Conservation (phyloP, 1,284 basidiomycete genomes). For the Malassezia dermatis region DNA sequence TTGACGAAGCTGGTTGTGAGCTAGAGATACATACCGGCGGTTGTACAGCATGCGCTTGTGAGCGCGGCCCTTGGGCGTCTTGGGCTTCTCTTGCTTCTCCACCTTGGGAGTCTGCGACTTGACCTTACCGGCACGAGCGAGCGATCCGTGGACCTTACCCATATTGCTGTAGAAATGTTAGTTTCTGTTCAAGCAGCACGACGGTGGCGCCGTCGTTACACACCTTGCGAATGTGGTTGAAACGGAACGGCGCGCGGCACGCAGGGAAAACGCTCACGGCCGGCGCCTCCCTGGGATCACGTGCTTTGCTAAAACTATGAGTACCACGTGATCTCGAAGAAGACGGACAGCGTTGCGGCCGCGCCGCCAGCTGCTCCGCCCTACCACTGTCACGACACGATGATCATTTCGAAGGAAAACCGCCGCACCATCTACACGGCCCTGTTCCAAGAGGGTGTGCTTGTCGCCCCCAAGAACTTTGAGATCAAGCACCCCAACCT, state of each 20-base stretch:
- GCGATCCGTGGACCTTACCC: constrained; percentile 88
- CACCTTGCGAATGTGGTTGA: constrained; percentile 15
- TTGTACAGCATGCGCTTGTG: constrained; percentile 93
- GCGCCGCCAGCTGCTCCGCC: not conserved
- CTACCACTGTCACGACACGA: constrained; percentile 11
- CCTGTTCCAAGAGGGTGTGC: constrained; percentile 59
- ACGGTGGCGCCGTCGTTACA: constrained; percentile 1
- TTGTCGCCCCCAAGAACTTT: constrained; percentile 98
- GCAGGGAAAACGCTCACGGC: not conserved
- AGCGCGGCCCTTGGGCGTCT: constrained; percentile 84
- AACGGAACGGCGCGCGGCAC: constrained; percentile 1
- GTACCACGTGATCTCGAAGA: constrained; percentile 11
- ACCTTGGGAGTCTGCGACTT: constrained; percentile 85
- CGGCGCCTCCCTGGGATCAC: not conserved
- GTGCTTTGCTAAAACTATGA: constrained; percentile 8
- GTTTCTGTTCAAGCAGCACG: not conserved
- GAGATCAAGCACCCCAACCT: constrained; percentile 96
- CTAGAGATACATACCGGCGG: constrained; percentile 60
- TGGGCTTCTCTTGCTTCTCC: constrained; percentile 96
- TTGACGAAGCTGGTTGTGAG: constrained; percentile 68
- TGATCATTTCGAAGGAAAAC: constrained; percentile 48
- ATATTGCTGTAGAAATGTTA: constrained; percentile 39
- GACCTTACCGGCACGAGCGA: constrained; percentile 99
- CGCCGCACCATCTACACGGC: constrained; percentile 46
- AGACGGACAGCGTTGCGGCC: not conserved